Evolutionary conservation across 2,329 filamentous ascomycete species (phyloP).

Genomic region (Fusarium scirpi): DNA sequence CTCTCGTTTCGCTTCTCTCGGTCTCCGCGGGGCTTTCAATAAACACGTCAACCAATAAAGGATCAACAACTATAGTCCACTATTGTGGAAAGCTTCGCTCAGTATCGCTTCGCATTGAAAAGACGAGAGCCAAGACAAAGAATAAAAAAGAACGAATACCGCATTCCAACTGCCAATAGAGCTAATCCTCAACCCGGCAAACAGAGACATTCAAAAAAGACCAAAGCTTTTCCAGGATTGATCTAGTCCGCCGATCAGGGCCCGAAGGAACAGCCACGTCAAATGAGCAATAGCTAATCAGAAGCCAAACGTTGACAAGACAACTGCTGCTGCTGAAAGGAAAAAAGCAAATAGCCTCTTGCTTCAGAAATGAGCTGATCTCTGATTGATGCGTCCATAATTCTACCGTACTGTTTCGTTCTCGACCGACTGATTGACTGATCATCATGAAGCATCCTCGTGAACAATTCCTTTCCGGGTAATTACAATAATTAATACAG

Average conservation of each 20-base stretch:
- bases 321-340: not conserved
- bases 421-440: not conserved
- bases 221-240: constrained; percentile 8
- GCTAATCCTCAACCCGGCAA: constrained; percentile 19
- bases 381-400: not conserved
- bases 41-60: not conserved
- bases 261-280: constrained; percentile 16
- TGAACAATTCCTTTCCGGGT: constrained; percentile 7
- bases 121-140: not conserved
- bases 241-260: constrained; percentile 20
- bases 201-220: not conserved
- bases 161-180: constrained; percentile 29
- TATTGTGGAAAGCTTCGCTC: not conserved
- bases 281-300: not conserved
- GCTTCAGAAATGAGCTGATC: not conserved
- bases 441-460: constrained; percentile 27
- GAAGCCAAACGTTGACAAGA: constrained; percentile 21
- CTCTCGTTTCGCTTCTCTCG: constrained; percentile 8
- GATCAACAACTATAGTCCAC: not conserved
- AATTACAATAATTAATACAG: not conserved
- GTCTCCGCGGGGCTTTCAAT: constrained; percentile 11
- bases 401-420: not conserved
- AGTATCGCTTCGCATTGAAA: constrained; percentile 4
- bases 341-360: constrained; percentile 20
- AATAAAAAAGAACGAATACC: constrained; percentile 4